Percentiles rank a stretch among this genome's conserved stretches.
Evolutionary conservation across 352 stramenopile species (phyloP).

Genomic region (Sclerospora graminicola): DNA sequence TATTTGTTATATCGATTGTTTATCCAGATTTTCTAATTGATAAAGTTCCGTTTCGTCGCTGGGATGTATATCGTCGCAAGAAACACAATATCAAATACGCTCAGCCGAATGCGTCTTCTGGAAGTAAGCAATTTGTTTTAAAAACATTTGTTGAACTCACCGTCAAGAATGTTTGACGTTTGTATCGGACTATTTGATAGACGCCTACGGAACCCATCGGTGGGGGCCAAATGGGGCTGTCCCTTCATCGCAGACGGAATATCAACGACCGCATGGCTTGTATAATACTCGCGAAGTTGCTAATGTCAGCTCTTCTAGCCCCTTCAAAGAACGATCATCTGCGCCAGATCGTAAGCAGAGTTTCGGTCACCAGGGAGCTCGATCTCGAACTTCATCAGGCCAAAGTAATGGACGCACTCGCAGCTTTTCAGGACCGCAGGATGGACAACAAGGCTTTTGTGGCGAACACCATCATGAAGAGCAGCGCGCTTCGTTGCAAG

Average conservation of each 20-base stretch:
- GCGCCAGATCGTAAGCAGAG: constrained; percentile 17
- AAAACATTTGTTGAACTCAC: background rate
- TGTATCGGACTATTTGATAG: constrained; percentile 8
- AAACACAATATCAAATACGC: constrained; percentile 43
- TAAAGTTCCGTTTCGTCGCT: constrained; percentile 66
- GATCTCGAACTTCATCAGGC: constrained; percentile 8
- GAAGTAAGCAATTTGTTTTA: constrained; percentile 19
- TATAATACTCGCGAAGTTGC: constrained; percentile 19
- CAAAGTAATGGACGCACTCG: constrained; percentile 16
- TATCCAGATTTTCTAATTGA: constrained; percentile 64
- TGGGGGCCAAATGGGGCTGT: constrained; percentile 53
- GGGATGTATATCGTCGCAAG: constrained; percentile 71
- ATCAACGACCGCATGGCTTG: constrained; percentile 12
- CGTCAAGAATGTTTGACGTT: background rate
- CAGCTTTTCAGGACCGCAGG: constrained; percentile 21
- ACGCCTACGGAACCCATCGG: constrained; percentile 48
- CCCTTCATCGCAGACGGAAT: constrained; percentile 19
- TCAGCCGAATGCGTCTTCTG: constrained; percentile 23
- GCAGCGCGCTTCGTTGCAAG: constrained; percentile 21
- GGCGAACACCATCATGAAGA: constrained; percentile 10
- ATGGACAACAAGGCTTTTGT: constrained; percentile 9
- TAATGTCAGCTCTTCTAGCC: constrained; percentile 9
- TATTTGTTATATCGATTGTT: background rate
- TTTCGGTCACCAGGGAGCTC: constrained; percentile 12
- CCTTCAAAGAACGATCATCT: constrained; percentile 10